These are phyloP conservation scores for Trichosporon sp. DNA, from an alignment of 1,284 basidiomycete species.

Conservation along the genomic window DNA sequence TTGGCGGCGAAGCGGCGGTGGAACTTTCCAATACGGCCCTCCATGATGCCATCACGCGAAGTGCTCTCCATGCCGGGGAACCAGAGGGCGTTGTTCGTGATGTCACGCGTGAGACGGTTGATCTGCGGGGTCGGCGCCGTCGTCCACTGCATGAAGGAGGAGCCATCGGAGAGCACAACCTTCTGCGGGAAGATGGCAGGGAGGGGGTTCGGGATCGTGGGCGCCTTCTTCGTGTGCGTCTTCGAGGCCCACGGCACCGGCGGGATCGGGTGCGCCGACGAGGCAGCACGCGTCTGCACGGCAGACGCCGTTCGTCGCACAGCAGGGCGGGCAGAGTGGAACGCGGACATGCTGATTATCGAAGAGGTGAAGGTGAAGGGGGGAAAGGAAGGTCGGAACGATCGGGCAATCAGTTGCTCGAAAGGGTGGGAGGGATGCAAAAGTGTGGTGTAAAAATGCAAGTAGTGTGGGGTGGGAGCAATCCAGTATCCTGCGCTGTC, in stretches of 20 bases:
- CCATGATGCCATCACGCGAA: constrained; percentile 68
- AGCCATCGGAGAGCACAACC: constrained; percentile 81
- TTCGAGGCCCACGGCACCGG: constrained; percentile 43
- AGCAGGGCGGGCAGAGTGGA: constrained; percentile 28
- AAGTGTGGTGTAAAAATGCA: neutral
- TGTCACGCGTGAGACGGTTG: constrained; percentile 75
- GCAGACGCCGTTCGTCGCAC: constrained; percentile 32
- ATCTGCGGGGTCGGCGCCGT: constrained; percentile 73
- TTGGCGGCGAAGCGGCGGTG: constrained; percentile 64
- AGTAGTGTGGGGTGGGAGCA: neutral
- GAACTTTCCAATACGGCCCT: constrained; percentile 77
- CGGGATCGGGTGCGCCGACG: constrained; percentile 18
- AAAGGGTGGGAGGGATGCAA: neutral
- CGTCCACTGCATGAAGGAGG: constrained; percentile 79
- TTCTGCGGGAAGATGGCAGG: constrained; percentile 80
- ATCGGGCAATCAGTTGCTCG: neutral
- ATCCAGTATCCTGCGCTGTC: neutral
- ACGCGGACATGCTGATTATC: constrained; percentile 24
- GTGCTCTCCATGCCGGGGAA: constrained; percentile 58
- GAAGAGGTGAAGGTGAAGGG: neutral
- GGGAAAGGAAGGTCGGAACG: neutral
- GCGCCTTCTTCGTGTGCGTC: constrained; percentile 54
- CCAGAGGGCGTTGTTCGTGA: constrained; percentile 82
- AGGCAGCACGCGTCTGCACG: constrained; percentile 36
- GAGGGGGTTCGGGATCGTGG: constrained; percentile 72